These are phyloP conservation scores for Colletotrichum navitas DNA, from an alignment of 2,329 filamentous ascomycete species.

Conservation along the genomic window DNA sequence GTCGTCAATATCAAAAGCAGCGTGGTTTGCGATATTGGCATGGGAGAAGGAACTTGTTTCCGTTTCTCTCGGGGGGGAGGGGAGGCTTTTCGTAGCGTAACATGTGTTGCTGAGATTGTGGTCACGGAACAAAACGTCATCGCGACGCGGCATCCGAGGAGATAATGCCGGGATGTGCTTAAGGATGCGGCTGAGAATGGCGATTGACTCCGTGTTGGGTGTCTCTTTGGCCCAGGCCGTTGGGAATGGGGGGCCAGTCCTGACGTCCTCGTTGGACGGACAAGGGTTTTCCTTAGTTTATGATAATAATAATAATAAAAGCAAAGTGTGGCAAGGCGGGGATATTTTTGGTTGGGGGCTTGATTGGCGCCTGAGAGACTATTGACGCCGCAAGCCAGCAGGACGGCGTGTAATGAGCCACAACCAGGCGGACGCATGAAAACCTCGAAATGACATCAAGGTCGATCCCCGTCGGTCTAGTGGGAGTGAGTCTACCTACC, in stretches of 20 bases:
- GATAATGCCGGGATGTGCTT: constrained; percentile 34
- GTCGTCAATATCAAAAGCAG: constrained; percentile 28
- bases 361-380: constrained; percentile 24
- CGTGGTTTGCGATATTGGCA: constrained; percentile 28
- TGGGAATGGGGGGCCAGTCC: constrained; percentile 34
- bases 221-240: constrained; percentile 33
- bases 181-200: constrained; percentile 38
- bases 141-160: constrained; percentile 27
- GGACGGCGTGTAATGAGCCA: constrained; percentile 29
- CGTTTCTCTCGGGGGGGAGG: constrained; percentile 9
- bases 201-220: constrained; percentile 32
- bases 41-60: constrained; percentile 32
- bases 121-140: constrained; percentile 40
- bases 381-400: constrained; percentile 31
- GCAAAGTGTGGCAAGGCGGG: constrained; percentile 29
- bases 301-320: constrained; percentile 1
- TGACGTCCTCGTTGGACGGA: constrained; percentile 34
- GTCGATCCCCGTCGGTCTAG: constrained; percentile 33
- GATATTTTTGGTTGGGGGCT: constrained; percentile 39
- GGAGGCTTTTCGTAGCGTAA: constrained; percentile 1
- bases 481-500: not conserved
- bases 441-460: constrained; percentile 37
- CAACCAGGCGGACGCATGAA: constrained; percentile 38
- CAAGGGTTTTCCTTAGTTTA: constrained; percentile 32
- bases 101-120: constrained; percentile 17